These are phyloP conservation scores for Dioscorea dumetorum DNA, from an alignment of 106 monocot species.

Conservation along the genomic window DNA sequence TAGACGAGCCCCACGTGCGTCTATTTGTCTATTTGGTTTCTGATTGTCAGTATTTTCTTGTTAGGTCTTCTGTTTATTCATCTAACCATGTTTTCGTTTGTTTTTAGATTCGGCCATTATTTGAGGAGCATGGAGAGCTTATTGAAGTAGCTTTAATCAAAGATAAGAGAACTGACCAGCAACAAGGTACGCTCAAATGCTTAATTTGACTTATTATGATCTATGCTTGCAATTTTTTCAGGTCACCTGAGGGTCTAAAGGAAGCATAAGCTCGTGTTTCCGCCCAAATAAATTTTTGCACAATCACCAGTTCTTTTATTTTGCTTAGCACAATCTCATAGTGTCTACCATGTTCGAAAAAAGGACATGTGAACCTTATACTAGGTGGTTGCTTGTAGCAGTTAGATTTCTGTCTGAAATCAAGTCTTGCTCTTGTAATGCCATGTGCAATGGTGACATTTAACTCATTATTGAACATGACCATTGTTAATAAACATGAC, in stretches of 20 bases:
- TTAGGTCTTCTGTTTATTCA: no score
- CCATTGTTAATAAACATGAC: constrained; percentile 7
- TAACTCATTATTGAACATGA: constrained; percentile 15
- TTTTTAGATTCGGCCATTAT: constrained; percentile 83
- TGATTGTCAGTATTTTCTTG: no score
- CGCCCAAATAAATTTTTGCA: constrained; percentile 38
- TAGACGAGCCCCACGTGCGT: no score
- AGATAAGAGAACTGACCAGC: constrained; percentile 87
- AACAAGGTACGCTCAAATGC: constrained; percentile 62
- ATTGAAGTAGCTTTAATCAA: constrained; percentile 97
- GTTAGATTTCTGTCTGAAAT: constrained; percentile 11
- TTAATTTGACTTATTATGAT: constrained; percentile 12
- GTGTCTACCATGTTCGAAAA: constrained; percentile 21
- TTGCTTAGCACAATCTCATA: constrained; percentile 22
- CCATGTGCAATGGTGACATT: constrained; percentile 1
- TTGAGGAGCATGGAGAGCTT: constrained; percentile 96
- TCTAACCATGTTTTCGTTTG: not conserved
- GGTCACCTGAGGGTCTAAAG: constrained; percentile 41
- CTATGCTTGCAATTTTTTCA: constrained; percentile 41
- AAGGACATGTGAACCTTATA: constrained; percentile 21
- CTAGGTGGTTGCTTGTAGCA: constrained; percentile 20
- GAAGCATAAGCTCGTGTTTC: constrained; percentile 26
- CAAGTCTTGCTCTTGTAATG: constrained; percentile 4
- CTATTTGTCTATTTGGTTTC: no score
- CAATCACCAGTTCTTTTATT: constrained; percentile 27